Percentiles rank a stretch among this genome's conserved stretches.
Evolutionary conservation across 306 rosid species (phyloP).

Genomic region (Prosopis cineraria): DNA sequence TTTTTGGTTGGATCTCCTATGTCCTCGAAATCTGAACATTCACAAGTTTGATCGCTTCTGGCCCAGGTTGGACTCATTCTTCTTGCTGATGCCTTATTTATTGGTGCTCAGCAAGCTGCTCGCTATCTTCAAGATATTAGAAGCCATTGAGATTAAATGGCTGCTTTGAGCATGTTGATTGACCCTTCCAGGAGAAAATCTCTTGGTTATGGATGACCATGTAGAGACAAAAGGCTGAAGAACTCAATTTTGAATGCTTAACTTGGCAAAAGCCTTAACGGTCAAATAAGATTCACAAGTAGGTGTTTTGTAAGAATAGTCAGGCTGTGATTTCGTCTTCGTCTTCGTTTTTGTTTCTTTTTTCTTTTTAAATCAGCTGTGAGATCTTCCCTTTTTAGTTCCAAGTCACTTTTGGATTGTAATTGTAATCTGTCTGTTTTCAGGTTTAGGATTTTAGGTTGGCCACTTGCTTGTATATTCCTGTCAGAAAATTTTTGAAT

Average conservation of each 20-base stretch:
- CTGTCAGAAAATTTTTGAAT: slow-evolving; percentile 11
- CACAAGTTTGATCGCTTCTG: slow-evolving; percentile 31
- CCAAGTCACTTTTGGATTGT: slow-evolving; percentile 22
- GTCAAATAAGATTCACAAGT: slow-evolving; percentile 28
- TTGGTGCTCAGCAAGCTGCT: slow-evolving; percentile 75
- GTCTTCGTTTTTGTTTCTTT: not conserved
- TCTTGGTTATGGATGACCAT: slow-evolving; percentile 27
- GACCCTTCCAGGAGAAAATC: slow-evolving; percentile 10
- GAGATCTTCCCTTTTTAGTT: not conserved
- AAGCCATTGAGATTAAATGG: slow-evolving; percentile 49
- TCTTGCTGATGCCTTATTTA: slow-evolving; percentile 64
- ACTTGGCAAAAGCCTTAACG: slow-evolving; percentile 14
- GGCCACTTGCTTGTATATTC: slow-evolving; percentile 28
- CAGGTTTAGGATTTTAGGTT: not conserved
- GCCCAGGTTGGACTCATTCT: slow-evolving; percentile 72
- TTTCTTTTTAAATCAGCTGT: not conserved
- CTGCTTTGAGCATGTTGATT: slow-evolving; percentile 28
- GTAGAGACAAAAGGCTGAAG: slow-evolving; percentile 28
- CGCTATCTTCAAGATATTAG: slow-evolving; percentile 77
- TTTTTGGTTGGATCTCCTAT: slow-evolving; percentile 8
- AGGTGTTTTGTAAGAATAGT: slow-evolving; percentile 16
- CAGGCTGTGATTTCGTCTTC: slow-evolving; percentile 10
- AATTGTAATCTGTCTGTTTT: slow-evolving; percentile 25
- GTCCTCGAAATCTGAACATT: slow-evolving; percentile 9
- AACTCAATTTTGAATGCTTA: slow-evolving; percentile 38